These are phyloP conservation scores for Myotisia sp. DNA, from an alignment of 2,329 filamentous ascomycete species.

Conservation along the genomic window DNA sequence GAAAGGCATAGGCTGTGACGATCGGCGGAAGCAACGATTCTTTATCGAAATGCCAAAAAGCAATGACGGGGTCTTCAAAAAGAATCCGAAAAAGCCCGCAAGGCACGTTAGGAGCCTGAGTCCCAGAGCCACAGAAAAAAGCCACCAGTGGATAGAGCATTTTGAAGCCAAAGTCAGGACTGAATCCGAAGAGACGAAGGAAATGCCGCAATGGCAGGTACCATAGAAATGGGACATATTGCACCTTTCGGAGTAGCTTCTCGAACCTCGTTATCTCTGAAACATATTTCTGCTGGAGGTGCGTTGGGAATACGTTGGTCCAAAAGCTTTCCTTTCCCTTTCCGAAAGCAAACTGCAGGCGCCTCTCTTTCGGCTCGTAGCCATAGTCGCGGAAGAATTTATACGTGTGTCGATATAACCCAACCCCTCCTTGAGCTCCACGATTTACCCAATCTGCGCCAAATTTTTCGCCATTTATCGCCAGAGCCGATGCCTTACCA, in stretches of 20 bases:
- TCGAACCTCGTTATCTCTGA: conserved; percentile 42
- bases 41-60: conserved; percentile 45
- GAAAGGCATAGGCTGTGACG: conserved; percentile 47
- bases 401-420: conserved; percentile 49
- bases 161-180: conserved; percentile 53
- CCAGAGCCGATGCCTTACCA: conserved; percentile 46
- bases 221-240: conserved; percentile 42
- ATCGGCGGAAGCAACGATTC: conserved; percentile 41
- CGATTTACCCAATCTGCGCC: conserved; percentile 48
- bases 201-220: conserved; percentile 48
- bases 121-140: conserved; percentile 59
- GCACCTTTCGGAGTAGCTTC: conserved; percentile 41
- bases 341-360: conserved; percentile 46
- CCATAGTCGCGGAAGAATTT: conserved; percentile 46
- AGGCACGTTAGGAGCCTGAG: conserved; percentile 58
- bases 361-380: conserved; percentile 43
- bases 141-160: conserved; percentile 60
- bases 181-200: conserved; percentile 54
- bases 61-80: conserved; percentile 45
- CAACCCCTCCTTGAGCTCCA: conserved; percentile 47
- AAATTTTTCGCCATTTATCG: conserved; percentile 41
- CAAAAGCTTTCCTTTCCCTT: conserved; percentile 44
- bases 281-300: conserved; percentile 41
- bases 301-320: conserved; percentile 47
- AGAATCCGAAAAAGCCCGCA: conserved; percentile 51